Base-by-base conservation (phyloP, 345 rosid species). In the Eucalyptus decipiens region DNA sequence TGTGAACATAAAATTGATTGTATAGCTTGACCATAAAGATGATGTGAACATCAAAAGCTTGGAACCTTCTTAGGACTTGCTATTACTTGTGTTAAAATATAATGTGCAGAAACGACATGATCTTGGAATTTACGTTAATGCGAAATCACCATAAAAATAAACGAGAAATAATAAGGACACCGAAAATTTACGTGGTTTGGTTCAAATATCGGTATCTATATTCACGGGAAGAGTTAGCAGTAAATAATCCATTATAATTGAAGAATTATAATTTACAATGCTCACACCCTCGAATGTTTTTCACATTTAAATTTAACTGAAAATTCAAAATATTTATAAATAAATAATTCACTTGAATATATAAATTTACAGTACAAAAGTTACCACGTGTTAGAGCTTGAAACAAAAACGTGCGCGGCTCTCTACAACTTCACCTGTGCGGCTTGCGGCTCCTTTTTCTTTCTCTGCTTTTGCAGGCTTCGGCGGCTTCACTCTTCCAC, bases 191-290 rank as follows among this genome's bases (percentile, higher is more conserved):
- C 21, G 21, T 51, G 8, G 0, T 51, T 51, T 1, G 1, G 0
- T 50, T 2, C 5, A 10, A 12, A 10, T 48, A 48, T 48, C 1
- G 3, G 1, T 50, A 50, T 14, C 1, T 50, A 50, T 1, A 15
- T 50, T 0, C 7, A 50, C 7, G 51, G 3, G 3, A 0, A 4
- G 3, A 15, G 3, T 0, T 0, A 1, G 7, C 0, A 11, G 0
- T 16, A 50, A 51, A 51, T 51, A 51, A 51, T 51, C 2, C 2
- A 51, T 2, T 17, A 51, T 51, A 51, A 51, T 51, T 1, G 1
- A 7, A 51, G 1, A 51, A 51, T 51, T 7, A 51, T 0, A 51
- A 17, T 51, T 51, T 51, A 51, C 4, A 51, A 51, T 50, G 54
- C 2, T 50, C 3, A 51, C 8, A 51, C 0, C 0, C 21, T 17